Evolutionary conservation across 768 basidiomycete genomes (phyloP).

Genomic region (Dioszegia hungarica): DNA sequence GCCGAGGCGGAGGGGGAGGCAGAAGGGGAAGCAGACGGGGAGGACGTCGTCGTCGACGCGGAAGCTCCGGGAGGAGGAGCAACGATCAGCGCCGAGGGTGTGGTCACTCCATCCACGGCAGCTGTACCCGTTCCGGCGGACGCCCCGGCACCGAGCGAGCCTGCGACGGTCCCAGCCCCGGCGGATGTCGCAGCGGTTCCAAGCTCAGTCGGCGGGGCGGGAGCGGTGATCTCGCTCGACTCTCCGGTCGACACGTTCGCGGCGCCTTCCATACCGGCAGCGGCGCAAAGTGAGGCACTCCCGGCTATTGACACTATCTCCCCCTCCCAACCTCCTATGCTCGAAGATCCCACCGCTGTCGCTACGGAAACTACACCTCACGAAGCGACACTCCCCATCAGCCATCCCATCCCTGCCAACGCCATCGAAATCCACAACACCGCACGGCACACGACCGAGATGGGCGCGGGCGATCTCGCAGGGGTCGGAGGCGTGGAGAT

Average conservation of each 20-base stretch:
- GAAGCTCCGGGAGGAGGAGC: not conserved
- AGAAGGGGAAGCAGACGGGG: not conserved
- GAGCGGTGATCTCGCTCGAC: too few species aligned
- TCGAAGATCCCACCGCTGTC: not conserved
- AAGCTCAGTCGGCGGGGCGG: too few species aligned
- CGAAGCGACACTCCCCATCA: not conserved
- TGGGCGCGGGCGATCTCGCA: constrained; percentile 20
- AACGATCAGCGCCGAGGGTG: not conserved
- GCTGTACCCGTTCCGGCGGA: not conserved
- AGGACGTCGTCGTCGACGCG: constrained; percentile 6
- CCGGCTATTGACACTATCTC: too few species aligned
- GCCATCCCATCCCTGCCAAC: constrained; percentile 24
- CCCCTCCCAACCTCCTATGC: not conserved
- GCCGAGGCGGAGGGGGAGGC: constrained; percentile 1
- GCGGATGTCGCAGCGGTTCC: too few species aligned
- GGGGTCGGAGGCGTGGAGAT: constrained; percentile 21
- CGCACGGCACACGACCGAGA: constrained; percentile 17
- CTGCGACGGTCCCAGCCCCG: too few species aligned
- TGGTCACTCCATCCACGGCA: not conserved
- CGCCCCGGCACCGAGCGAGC: too few species aligned
- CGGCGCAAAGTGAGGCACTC: too few species aligned
- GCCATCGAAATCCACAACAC: constrained; percentile 32
- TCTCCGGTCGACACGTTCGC: too few species aligned
- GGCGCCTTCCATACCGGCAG: too few species aligned
- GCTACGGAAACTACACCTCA: not conserved